phyloP scores from a whole-genome alignment of 257 asterid species.

The Nicotiana undulata region DNA sequence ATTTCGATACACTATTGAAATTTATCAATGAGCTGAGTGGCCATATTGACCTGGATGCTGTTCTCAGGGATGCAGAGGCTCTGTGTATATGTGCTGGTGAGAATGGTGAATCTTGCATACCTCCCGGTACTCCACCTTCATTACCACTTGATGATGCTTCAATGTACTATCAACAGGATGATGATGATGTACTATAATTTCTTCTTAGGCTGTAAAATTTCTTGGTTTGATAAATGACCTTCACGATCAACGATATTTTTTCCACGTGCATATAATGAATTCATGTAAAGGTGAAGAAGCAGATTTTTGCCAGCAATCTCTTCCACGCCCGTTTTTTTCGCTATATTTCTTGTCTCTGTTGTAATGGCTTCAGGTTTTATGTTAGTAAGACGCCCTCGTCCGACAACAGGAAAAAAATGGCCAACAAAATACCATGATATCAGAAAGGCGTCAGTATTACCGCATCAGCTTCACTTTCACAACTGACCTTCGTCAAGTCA shows the following conservation, averaged over 20 bases:
- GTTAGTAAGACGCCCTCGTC: too few relatives aligned
- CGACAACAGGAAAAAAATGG: too few relatives aligned
- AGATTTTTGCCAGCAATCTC: background rate
- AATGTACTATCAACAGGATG: constrained; percentile 62
- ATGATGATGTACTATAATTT: constrained; percentile 54
- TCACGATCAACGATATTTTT: background rate
- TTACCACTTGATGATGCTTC: constrained; percentile 69
- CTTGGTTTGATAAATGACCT: background rate
- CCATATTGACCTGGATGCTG: constrained; percentile 68
- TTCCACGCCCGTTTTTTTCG: background rate
- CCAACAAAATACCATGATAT: too few relatives aligned
- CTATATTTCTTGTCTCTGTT: background rate
- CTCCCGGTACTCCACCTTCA: constrained; percentile 98
- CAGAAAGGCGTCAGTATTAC: too few relatives aligned
- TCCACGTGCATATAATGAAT: background rate
- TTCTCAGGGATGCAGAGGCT: constrained; percentile 89
- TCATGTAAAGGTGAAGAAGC: background rate
- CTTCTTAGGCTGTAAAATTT: background rate
- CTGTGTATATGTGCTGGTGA: constrained; percentile 89
- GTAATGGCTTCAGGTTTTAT: background rate
- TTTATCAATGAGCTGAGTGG: constrained; percentile 91
- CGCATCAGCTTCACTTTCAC: too few relatives aligned
- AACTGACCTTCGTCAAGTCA: too few relatives aligned
- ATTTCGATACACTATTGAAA: constrained; percentile 85
- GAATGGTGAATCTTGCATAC: constrained; percentile 80